Evolutionary conservation across 129 eudicot genomes (phyloP), one percentile per base, ranked within the genome.

Genomic region (Flaveria ramosissima): DNA sequence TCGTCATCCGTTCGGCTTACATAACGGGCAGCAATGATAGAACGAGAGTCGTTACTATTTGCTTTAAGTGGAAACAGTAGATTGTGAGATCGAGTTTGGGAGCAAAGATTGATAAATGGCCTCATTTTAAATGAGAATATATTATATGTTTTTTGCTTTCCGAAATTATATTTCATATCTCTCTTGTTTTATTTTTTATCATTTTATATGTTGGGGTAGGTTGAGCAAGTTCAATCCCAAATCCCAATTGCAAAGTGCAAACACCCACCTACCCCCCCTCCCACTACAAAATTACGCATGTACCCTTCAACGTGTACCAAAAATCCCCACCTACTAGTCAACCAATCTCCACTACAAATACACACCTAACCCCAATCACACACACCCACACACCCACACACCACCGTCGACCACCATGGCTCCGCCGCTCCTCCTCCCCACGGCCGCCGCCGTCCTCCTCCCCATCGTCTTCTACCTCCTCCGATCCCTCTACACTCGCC

Each of bases 381-480:
- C 77, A 12, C 6, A 27, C 62, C 45, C 67, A 46, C 26, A 51
- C 43, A 26, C n/a, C n/a, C 79, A 16, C 59, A 32, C 45, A 4
- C 62, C 77, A 8, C 83, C 16, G 3, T 9, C 47, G n/a, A 68
- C 68, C 48, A 36, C 76, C 57, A 89, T 90, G 96, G 89, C 86
- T 10, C 60, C 72, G 21, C 75, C 70, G 8, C 27, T 86, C 2
- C 56, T 86, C 53, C 16, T 15, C 53, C 16, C 53, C 77, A 51
- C 32, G 21, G 59, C 82, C 68, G 72, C 21, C 77, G n/a, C 65
- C 47, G 9, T 70, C 64, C 1, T 77, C 21, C 3, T 56, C 13
- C 30, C 84, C 26, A 19, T 71, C 65, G 6, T 86, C 73, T 9
- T 79, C 81, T 62, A 74, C 76, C 13, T 84, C 2, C 53, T 83